Conservation (phyloP, 495 filamentous ascomycete species). For the Aspergillus conjunctus region DNA sequence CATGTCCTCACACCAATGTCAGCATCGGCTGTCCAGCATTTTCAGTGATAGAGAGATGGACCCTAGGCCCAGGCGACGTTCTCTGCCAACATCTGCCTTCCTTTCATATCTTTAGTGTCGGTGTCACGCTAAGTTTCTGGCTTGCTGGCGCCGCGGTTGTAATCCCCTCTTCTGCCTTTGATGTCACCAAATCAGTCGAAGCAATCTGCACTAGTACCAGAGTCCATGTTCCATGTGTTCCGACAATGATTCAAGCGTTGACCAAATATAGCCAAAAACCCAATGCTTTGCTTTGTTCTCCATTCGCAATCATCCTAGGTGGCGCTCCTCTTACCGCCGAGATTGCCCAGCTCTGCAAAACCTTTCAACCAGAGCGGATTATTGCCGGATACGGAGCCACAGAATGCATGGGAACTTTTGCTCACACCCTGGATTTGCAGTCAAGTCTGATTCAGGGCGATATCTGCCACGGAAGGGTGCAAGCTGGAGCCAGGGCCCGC, state of each 20-base stretch:
- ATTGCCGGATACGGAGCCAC: conserved; percentile 43
- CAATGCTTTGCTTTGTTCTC: conserved; percentile 21
- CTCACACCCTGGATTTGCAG: conserved; percentile 17
- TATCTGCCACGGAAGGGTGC: conserved; percentile 30
- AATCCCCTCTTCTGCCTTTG: conserved; percentile 34
- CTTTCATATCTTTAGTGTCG: conserved; percentile 42
- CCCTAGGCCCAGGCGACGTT: conserved; percentile 18
- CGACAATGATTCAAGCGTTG: conserved; percentile 34
- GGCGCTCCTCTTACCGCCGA: conserved; percentile 35
- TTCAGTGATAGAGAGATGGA: conserved; percentile 23
- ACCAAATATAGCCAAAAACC: conserved; percentile 21
- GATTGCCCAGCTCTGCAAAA: conserved; percentile 29
- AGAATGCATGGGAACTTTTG: conserved; percentile 33
- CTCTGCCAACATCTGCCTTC: conserved; percentile 41
- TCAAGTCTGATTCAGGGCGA: conserved; percentile 1
- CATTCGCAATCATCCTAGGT: conserved; percentile 31
- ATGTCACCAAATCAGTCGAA: conserved; percentile 33
- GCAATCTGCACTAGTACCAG: conserved; percentile 28
- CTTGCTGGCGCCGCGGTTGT: conserved; percentile 36
- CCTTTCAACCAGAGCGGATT: conserved; percentile 29
- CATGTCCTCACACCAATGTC: conserved; percentile 34
- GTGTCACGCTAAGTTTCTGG: conserved; percentile 36
- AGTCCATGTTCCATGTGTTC: conserved; percentile 37
- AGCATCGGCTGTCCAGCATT: conserved; percentile 26
- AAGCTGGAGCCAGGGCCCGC: conserved; percentile 33